These are phyloP conservation scores for Calycina herbarum DNA, from an alignment of 2,329 filamentous ascomycete genomes.

Conservation along the genomic window DNA sequence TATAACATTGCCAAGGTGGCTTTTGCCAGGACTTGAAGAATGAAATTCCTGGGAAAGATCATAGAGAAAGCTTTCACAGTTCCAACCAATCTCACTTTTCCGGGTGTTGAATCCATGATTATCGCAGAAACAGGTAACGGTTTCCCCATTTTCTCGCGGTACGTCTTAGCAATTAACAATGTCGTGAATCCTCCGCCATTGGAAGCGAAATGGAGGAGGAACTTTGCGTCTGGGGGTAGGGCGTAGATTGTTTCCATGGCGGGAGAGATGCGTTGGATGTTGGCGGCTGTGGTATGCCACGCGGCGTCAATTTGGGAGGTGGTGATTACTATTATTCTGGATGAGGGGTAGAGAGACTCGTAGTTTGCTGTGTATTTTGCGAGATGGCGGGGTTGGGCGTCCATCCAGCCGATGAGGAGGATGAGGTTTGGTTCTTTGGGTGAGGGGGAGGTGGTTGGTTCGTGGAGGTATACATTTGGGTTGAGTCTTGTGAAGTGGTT, in stretches of 20 bases:
- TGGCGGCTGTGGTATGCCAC: conserved; percentile 36
- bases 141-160: conserved; percentile 36
- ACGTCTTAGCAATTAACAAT: conserved; percentile 41
- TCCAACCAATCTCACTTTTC: conserved; percentile 28
- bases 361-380: conserved; percentile 50
- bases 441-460: conserved; percentile 31
- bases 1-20: conserved; percentile 38
- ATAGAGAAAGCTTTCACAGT: conserved; percentile 28
- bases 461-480: conserved; percentile 42
- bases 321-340: conserved; percentile 51
- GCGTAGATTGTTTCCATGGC: conserved; percentile 39
- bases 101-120: conserved; percentile 48
- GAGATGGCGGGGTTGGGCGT: conserved; percentile 44
- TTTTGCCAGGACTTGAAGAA: conserved; percentile 27
- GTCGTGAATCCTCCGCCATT: conserved; percentile 49
- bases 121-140: conserved; percentile 42
- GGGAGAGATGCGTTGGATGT: conserved; percentile 44
- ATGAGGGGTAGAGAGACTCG: conserved; percentile 42
- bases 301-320: conserved; percentile 47
- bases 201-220: conserved; percentile 45
- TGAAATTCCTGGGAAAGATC: conserved; percentile 28
- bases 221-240: conserved; percentile 22
- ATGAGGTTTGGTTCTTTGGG: conserved; percentile 40
- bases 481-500: conserved; percentile 41
- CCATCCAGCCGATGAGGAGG: conserved; percentile 49